A percentile compares a stretch with the other conserved stretches of the same genome.
Evolutionary conservation across 345 rosid species (phyloP).

Genomic region (Moricandia arvensis): DNA sequence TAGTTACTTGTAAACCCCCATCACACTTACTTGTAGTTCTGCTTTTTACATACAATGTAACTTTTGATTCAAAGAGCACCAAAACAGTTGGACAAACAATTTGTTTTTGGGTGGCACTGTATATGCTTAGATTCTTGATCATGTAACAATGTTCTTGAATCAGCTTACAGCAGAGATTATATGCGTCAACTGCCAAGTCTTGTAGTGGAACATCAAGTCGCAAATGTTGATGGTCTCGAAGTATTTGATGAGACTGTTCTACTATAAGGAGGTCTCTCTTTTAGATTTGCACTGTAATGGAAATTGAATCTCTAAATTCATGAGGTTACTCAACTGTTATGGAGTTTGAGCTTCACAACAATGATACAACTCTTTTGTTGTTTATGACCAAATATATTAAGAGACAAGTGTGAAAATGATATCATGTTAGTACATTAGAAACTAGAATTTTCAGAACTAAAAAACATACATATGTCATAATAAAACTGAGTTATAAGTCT

Average conservation of each 20-base stretch:
- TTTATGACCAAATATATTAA: too few relatives aligned
- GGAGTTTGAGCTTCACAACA: too few relatives aligned
- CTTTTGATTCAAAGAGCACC: neutral
- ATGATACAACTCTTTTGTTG: too few relatives aligned
- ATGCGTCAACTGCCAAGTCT: neutral
- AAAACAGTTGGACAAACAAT: neutral
- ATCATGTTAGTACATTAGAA: too few relatives aligned
- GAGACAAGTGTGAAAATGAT: too few relatives aligned
- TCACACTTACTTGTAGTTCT: conserved; percentile 4
- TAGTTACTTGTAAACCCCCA: neutral
- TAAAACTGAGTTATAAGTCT: too few relatives aligned
- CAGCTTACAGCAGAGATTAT: neutral
- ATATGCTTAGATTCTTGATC: neutral
- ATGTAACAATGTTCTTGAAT: neutral
- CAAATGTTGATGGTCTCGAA: too few relatives aligned
- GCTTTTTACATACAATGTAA: neutral
- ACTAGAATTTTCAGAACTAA: too few relatives aligned
- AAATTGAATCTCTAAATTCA: too few relatives aligned
- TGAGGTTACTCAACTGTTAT: too few relatives aligned
- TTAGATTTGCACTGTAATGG: too few relatives aligned
- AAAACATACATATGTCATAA: too few relatives aligned
- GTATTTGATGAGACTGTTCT: neutral
- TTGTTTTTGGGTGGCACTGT: neutral
- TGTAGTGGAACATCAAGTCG: neutral
- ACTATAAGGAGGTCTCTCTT: neutral